Conservation (phyloP, 1,139 yeast species). For the Maudiozyma humilis region DNA sequence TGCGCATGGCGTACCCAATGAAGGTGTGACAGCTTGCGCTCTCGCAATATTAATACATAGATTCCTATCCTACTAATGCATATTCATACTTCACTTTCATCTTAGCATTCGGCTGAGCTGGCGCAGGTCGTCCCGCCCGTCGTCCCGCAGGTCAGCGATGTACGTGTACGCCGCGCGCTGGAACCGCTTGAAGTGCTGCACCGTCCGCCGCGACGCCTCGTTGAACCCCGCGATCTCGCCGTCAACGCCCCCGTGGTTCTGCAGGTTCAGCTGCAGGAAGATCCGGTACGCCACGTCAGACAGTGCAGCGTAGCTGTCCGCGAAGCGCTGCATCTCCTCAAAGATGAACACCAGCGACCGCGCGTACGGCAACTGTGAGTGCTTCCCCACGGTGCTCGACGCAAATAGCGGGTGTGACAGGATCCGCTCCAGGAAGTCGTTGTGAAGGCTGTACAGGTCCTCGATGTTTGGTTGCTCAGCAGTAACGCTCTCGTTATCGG, state of each 20-base stretch:
- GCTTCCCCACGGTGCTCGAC: constrained; percentile 15
- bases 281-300: constrained; percentile 26
- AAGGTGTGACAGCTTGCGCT: constrained; percentile 33
- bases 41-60: too few relatives aligned
- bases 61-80: neutral
- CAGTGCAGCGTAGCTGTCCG: constrained; percentile 16
- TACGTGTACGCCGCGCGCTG: constrained; percentile 16
- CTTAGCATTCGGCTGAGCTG: constrained; percentile 23
- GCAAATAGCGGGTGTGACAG: constrained; percentile 23
- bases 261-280: constrained; percentile 24
- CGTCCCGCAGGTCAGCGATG: constrained; percentile 24
- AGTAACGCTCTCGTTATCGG: neutral
- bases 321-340: constrained; percentile 22
- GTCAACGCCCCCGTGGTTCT: constrained; percentile 14
- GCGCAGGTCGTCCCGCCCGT: constrained; percentile 23
- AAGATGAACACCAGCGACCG: constrained; percentile 21
- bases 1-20: constrained; percentile 36
- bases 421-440: constrained; percentile 18
- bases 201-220: constrained; percentile 14
- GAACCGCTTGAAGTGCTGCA: constrained; percentile 18
- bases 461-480: constrained; percentile 20
- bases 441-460: constrained; percentile 22
- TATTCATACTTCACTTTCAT: neutral
- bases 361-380: constrained; percentile 25
- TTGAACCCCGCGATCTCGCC: constrained; percentile 18